phyloP scores from a whole-genome alignment of 257 asterid genomes.

The Euphrasia confusa region DNA sequence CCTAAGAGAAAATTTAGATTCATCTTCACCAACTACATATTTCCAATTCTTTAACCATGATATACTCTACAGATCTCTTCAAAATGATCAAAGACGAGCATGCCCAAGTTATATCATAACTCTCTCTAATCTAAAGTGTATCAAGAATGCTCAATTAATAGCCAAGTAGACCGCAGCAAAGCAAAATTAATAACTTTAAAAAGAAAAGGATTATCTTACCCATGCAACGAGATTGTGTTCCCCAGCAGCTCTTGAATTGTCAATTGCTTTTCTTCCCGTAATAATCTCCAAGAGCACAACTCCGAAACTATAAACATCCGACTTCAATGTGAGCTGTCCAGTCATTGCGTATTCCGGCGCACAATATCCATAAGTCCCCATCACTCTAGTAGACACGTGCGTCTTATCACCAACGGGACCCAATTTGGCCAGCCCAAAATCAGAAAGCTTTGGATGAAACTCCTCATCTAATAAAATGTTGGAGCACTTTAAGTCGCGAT shows the following conservation, averaged over 20 bases:
- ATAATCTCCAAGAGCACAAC: conserved; percentile 89
- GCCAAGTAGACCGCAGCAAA: neutral
- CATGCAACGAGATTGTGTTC: conserved; percentile 84
- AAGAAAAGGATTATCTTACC: conserved; percentile 41
- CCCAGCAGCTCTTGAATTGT: conserved; percentile 55
- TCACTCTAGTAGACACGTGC: conserved; percentile 87
- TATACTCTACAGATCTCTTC: neutral
- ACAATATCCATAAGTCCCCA: conserved; percentile 97
- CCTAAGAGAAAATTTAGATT: neutral
- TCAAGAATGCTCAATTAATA: neutral
- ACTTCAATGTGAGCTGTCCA: conserved; percentile 83
- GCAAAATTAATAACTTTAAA: neutral
- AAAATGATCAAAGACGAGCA: neutral
- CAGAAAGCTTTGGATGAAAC: conserved; percentile 85
- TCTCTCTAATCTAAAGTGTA: neutral
- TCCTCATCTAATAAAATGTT: conserved; percentile 79
- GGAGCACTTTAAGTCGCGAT: conserved; percentile 88
- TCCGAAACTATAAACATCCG: conserved; percentile 92
- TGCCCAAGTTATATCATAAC: neutral
- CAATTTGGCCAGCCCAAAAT: conserved; percentile 89
- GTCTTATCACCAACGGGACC: conserved; percentile 95
- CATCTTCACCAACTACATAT: neutral
- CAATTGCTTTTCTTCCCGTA: conserved; percentile 87
- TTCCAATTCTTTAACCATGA: neutral
- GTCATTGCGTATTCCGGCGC: conserved; percentile 99